Base-by-base conservation (phyloP, 2,329 filamentous ascomycete species). In the Colletotrichum costaricense region DNA sequence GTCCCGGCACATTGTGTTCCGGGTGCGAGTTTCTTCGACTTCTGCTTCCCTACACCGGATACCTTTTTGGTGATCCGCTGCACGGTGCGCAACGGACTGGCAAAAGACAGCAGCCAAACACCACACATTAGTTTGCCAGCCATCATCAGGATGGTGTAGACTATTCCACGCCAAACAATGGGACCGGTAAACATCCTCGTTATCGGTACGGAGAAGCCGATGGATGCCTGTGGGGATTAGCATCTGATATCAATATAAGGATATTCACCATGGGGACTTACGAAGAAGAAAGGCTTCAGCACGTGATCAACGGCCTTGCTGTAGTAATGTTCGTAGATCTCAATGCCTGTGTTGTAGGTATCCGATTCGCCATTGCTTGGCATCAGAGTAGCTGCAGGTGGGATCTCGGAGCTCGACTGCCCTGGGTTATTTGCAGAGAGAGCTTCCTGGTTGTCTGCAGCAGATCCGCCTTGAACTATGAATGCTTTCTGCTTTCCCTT, bases 151-250 rank as follows among this genome's bases (percentile, higher is more conserved):
- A 92, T 75, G 0, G 92, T 86, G 77, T 95, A 97, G 1, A 95
- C 86, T 0, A 95, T 74, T 0, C 94, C 94, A 12, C 90, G 89
- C 94, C 93, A 97, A 2, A 95, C 82, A 0, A 93, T 86, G 0
- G 82, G 78, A 0, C 89, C 89, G 0, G 80, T 79, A 76, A 95
- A 96, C 86, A 97, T 91, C 6, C 89, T 82, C 0, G 88, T 89
- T 35, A 96, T 92, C 0, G 94, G 94, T 1, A 97, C 93, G 0
- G 93, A 92, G 78, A 96, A 95, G 0, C 94, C 94, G 46, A 96
- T 93, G 0, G 88, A 90, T 1, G 88, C 86, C 86, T 87, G 0
- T 2, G 1, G 0, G 2, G 26, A 46, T 77, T 7, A 77, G 74
- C 30, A 24, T 24, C 1, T 49, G 42, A 19, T 16, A 6, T 6